These are phyloP conservation scores for Zoysia japonica DNA, from an alignment of 176 grass and related monocot genomes.

Conservation along the genomic window DNA sequence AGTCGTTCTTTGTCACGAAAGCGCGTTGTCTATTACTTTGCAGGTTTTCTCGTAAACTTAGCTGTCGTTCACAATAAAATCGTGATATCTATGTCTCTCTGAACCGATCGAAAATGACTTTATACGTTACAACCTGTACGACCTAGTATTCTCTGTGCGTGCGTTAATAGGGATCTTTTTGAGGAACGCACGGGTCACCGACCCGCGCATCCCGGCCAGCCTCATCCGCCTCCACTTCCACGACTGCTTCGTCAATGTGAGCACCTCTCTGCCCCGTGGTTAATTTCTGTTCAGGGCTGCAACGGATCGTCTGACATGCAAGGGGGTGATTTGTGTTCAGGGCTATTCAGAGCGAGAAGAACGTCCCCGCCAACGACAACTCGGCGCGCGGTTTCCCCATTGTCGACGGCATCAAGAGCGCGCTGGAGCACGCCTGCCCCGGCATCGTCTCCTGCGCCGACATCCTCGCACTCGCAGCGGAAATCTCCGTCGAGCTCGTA, in stretches of 20 bases:
- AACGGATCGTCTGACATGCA: too few species aligned
- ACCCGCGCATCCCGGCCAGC: constrained; percentile 39
- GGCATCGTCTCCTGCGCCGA: constrained; percentile 42
- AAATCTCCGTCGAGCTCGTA: constrained; percentile 26
- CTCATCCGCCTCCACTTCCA: constrained; percentile 49
- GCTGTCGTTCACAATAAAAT: too few species aligned
- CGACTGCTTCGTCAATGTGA: constrained; percentile 47
- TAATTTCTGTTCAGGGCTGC: not conserved
- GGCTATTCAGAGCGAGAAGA: constrained; percentile 31
- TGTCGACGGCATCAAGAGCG: constrained; percentile 42
- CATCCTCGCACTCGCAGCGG: constrained; percentile 29
- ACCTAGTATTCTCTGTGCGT: too few species aligned
- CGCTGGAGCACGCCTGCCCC: constrained; percentile 12
- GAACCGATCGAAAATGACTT: too few species aligned
- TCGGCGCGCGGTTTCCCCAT: constrained; percentile 33
- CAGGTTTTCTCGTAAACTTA: too few species aligned
- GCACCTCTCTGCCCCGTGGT: too few species aligned
- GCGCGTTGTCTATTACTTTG: too few species aligned
- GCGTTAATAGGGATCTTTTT: too few species aligned
- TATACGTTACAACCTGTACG: too few species aligned
- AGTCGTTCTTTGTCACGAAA: too few species aligned
- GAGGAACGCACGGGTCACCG: constrained; percentile 5
- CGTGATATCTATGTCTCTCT: too few species aligned
- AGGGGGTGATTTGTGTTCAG: too few species aligned
- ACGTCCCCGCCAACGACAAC: constrained; percentile 15